phyloP scores from a whole-genome alignment of 1,139 yeast species.

The Debaryomycetaceae sp. region DNA sequence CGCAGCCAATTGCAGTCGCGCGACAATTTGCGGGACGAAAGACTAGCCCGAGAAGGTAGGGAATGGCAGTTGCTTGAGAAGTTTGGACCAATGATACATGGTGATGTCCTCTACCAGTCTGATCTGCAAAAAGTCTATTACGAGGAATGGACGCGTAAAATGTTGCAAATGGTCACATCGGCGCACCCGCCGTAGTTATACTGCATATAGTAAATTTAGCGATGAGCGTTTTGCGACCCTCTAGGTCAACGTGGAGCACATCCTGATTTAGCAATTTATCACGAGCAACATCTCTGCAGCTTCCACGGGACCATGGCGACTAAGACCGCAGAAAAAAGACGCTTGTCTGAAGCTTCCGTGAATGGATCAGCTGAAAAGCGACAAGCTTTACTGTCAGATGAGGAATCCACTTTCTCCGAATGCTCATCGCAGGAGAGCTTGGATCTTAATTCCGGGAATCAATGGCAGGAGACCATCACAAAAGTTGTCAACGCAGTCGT shows the following conservation, averaged over 20 bases:
- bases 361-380: too few species aligned
- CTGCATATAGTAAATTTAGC: too few species aligned
- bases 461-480: conserved; percentile 77
- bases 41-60: conserved; percentile 19
- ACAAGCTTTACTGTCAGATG: too few species aligned
- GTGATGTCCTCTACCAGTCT: conserved; percentile 18
- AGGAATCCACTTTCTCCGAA: too few species aligned
- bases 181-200: neutral
- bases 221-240: too few species aligned
- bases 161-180: neutral
- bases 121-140: conserved; percentile 20
- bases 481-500: conserved; percentile 80
- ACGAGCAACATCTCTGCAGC: too few species aligned
- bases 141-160: conserved; percentile 18
- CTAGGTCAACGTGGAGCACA: too few species aligned
- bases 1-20: conserved; percentile 15
- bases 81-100: conserved; percentile 28
- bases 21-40: conserved; percentile 14
- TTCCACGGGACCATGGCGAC: too few species aligned
- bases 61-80: conserved; percentile 21
- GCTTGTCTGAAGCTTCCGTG: too few species aligned
- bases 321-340: too few species aligned
- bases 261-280: too few species aligned
- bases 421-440: neutral
- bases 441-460: neutral